Evolutionary conservation across 441 rosid genomes (phyloP), one percentile per base, ranked within the genome.

Genomic region (Biscutella auriculata): DNA sequence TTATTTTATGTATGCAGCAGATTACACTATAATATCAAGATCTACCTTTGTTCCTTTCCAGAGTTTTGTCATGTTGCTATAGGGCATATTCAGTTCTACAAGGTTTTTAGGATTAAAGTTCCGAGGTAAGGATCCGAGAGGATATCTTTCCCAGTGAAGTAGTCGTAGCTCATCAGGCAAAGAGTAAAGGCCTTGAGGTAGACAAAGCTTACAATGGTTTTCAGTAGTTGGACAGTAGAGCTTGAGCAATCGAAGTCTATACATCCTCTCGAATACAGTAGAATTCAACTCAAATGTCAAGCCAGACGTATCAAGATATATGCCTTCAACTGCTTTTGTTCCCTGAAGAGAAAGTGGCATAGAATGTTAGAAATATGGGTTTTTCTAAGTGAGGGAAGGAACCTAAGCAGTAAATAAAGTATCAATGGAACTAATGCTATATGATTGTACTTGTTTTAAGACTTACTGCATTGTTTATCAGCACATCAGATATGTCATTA

Each of bases 21-120:
- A 50, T 1, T 29, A 42, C 41, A 54, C 39, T 0, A 26, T 32
- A 6, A 33, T 57, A 26, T 25, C n/a, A 57, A 49, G 13, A 33
- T 26, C 10, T 60, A 70, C 81, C 67, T 33, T 57, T 4, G 23
- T 47, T 19, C 69, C 72, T 51, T 37, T 44, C 78, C 75, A 76
- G 6, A 67, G 27, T 21, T 28, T 49, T 9, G 11, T 23, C 19
- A 74, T 5, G 40, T 30, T 48, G 62, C 73, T 72, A 25, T 54
- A 43, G 4, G 71, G 57, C 65, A 77, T 59, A 9, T 61, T 40
- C 9, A 73, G 30, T 16, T 43, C 60, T 8, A 68, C 74, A 5
- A 74, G 61, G 14, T 66, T 59, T 8, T 49, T 11, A 1, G 64
- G 58, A 47, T 55, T 37, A 17, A 73, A 58, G 5, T 35, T 36